Evolutionary conservation across 2,329 filamentous ascomycete species (phyloP), one percentile per base, ranked within the genome.

Genomic region (Phialocephala sp.): DNA sequence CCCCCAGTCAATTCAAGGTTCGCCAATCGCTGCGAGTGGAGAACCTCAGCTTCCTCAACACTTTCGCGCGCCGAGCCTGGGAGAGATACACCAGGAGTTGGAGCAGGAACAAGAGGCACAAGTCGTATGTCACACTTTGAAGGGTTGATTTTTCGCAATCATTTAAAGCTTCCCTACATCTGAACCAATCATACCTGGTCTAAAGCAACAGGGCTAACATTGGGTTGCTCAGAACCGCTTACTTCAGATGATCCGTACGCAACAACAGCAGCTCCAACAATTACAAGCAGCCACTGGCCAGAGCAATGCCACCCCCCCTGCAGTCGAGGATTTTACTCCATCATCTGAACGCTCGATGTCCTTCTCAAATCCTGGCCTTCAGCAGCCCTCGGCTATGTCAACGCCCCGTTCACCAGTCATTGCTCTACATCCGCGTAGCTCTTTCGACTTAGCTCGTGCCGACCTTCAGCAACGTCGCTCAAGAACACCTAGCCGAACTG

Each of bases 31-130:
- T 43, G 50, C 68, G 8, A 72, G 63, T 47, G 75, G 79, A 39
- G 86, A 88, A 70, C 85, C 87, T 18, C 84, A 87, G 71, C 89
- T 88, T 70, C 85, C 87, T n/a, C 84, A 87, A 71, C 89, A 91
- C 73, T 85, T 87, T 70, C 83, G 91, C 58, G 80, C 89, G 0
- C 90, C 90, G 2, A 93, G 90, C 75, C 77, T 93, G 68, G 91
- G 91, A 20, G 90, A 93, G 77, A 85, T 93, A 50, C 90, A 93
- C 71, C 91, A 93, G 75, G 89, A 93, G 77, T 82, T 93, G 1
- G 91, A 93, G 77, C 90, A 88, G 61, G 91, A 93, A 78, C 90
- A 93, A 76, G 91, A 93, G 74, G 89, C 87, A 27, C 90, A 93
- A 78, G 91, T 93, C 69, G 88, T 90, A 80, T 59, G 85, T 78